Base-by-base conservation (phyloP, 2,329 filamentous ascomycete species). In the Nannizziopsis arthrosporioides region DNA sequence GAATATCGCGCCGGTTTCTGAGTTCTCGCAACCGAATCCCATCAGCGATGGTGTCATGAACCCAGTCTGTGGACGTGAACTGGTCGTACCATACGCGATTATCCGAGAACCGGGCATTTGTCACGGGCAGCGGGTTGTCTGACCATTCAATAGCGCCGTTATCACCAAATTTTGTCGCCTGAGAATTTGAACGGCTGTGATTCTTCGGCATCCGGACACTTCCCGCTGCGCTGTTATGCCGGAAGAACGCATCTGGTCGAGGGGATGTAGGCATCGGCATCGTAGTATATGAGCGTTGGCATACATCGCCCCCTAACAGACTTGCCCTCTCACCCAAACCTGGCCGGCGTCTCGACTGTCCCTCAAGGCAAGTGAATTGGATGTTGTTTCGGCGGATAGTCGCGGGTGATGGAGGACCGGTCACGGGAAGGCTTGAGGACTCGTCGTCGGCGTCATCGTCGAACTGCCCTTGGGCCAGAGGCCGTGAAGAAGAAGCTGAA, bases 31-130 rank as follows among this genome's bases (percentile, higher is more conserved):
- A 80, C 19, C 92, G 84, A 58, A 88, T 86, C 8, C 89, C 87
- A 67, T 96, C 92, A 59, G 88, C 86, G 56, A 98, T 95, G 63
- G 84, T 89, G 66, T 98, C 92, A 63, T 94, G 90, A 0, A 98
- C 89, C 92, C 92, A 98, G 65, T 98, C 90, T 48, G 87, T 95
- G 5, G 86, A 94, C 5, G 88, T 94, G 61, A 94, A 94, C 67
- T 98, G 92, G 70, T 98, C 92, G 68, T 96, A 96, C 92, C 92
- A 96, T 8, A 93, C 84, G 51, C 92, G 81, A 56, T 96, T 88
- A 60, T 95, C 85, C 44, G 82, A 72, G 57, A 80, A 82, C 8
- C 84, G 67, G 3, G 79, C 81, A 31, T 73, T 69, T 47, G 68
- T 47, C 3, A 53, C 59, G 57, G 37, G 12, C 31, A 32, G 10